A percentile compares a stretch with the other conserved stretches of the same genome.
phyloP scores from a whole-genome alignment of 192 early-diverging fungal genomes.

The Coemansia sp. region DNA sequence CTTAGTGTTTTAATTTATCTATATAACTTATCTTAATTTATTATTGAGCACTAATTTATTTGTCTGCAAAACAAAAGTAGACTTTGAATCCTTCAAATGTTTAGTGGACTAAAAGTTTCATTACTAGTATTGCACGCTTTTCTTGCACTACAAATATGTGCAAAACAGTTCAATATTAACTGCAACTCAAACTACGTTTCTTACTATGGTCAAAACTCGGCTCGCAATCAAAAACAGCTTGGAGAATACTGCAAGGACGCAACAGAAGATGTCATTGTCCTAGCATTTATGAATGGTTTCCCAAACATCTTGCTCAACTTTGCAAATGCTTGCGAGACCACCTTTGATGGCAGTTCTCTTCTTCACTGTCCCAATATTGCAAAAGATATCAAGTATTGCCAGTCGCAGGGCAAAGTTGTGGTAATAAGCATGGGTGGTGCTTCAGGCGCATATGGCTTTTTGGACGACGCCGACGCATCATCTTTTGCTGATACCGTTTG shows the following conservation, averaged over 20 bases:
- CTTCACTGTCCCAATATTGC: constrained; percentile 61
- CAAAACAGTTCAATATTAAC: constrained; percentile 32
- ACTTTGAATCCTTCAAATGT: not conserved
- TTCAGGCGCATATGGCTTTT: constrained; percentile 60
- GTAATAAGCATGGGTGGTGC: constrained; percentile 70
- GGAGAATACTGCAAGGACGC: constrained; percentile 64
- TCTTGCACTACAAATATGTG: not conserved
- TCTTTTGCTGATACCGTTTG: constrained; percentile 60
- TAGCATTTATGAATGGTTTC: constrained; percentile 65
- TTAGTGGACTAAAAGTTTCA: not conserved
- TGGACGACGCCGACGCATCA: constrained; percentile 34
- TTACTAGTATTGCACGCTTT: not conserved
- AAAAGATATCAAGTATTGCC: constrained; percentile 67
- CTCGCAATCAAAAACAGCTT: constrained; percentile 41
- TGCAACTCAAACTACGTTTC: constrained; percentile 51
- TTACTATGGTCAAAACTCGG: constrained; percentile 57
- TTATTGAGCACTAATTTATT: not conserved
- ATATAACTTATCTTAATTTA: constrained; percentile 7
- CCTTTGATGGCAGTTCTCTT: constrained; percentile 59
- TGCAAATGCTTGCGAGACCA: constrained; percentile 60
- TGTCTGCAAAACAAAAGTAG: not conserved
- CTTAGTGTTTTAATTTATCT: not conserved
- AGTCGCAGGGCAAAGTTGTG: constrained; percentile 63
- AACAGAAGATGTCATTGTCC: constrained; percentile 60
- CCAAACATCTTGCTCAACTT: constrained; percentile 61